Evolutionary conservation across 352 stramenopile species (phyloP), one percentile per base, ranked within the genome.

Genomic region (Pseudoperonospora humuli): DNA sequence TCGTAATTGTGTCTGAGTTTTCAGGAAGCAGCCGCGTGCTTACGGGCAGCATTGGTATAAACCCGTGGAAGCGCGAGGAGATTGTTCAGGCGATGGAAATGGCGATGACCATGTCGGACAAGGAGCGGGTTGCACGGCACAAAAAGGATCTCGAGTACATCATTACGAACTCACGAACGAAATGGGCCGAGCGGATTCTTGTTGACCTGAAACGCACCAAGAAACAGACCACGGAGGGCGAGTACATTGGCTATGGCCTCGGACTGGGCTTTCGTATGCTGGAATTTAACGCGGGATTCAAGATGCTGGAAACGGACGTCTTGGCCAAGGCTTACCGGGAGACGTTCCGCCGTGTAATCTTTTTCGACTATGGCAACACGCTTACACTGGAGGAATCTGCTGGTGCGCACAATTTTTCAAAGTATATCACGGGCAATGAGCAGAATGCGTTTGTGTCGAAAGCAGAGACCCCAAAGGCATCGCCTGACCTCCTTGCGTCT

Each of bases 351-450:
- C 80, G 93, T 11, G 77, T 99, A 5, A 95, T 99, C 36, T 73
- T 99, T 27, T 85, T 99, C 33, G 97, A 99, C 62, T 99, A 98
- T 41, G 96, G 96, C 39, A 97, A 97, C 61, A 99, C 96, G 6
- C 80, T 99, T 29, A 86, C 96, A 9, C 75, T 83, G 26, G 93
- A 97, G 49, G 89, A 97, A 65, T 35, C 54, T 24, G 45, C 57
- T 33, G 50, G 53, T 24, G 61, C 66, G 4, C 73, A 88, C 50
- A 70, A 86, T 43, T 88, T 93, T 42, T 81, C 75, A 8, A 93
- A 86, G 61, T 94, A 95, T 43, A 67, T 95, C n/a, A 62, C 52
- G 33, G 46, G 51, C 13, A 49, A 23, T 34, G 57, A 66, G 26
- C 44, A 61, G 25, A 65, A 57, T 13, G 47, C 51, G 2, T 58